Conservation (phyloP, 2,329 filamentous ascomycete species). For the Macrophomina pseudophaseolina region DNA sequence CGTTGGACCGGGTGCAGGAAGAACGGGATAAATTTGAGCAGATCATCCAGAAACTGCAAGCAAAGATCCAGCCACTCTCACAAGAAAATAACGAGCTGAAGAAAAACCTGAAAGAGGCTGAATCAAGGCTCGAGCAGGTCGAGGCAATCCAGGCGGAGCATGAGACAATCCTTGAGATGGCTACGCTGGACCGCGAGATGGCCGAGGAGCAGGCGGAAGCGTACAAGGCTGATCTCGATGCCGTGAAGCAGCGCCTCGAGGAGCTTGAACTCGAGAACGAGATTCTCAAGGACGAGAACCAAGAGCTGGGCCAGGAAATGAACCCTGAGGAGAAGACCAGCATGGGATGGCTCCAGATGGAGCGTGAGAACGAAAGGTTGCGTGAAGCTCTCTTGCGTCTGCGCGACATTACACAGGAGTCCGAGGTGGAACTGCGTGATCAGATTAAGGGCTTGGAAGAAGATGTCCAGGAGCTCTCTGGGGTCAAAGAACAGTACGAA, state of each 20-base stretch:
- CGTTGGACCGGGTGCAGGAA: slow-evolving; percentile 74
- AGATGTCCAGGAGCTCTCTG: slow-evolving; percentile 47
- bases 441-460: slow-evolving; percentile 54
- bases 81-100: slow-evolving; percentile 78
- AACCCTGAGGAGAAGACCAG: slow-evolving; percentile 85
- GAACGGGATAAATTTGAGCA: slow-evolving; percentile 79
- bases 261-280: slow-evolving; percentile 89
- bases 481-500: slow-evolving; percentile 65
- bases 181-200: slow-evolving; percentile 91
- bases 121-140: slow-evolving; percentile 70
- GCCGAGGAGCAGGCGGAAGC: slow-evolving; percentile 90
- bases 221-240: slow-evolving; percentile 78
- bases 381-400: slow-evolving; percentile 83
- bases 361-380: slow-evolving; percentile 85
- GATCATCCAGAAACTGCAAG: slow-evolving; percentile 89
- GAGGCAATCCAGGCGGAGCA: slow-evolving; percentile 81
- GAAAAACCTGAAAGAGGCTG: slow-evolving; percentile 77
- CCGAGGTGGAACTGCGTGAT: slow-evolving; percentile 77
- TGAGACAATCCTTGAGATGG: slow-evolving; percentile 83
- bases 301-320: slow-evolving; percentile 82
- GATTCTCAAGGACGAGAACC: slow-evolving; percentile 84
- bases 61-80: slow-evolving; percentile 84
- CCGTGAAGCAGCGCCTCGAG: slow-evolving; percentile 75
- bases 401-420: slow-evolving; percentile 84
- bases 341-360: slow-evolving; percentile 88